Base-by-base conservation (phyloP, 371 early-diverging fungal genomes). In the Mucor piriformis region DNA sequence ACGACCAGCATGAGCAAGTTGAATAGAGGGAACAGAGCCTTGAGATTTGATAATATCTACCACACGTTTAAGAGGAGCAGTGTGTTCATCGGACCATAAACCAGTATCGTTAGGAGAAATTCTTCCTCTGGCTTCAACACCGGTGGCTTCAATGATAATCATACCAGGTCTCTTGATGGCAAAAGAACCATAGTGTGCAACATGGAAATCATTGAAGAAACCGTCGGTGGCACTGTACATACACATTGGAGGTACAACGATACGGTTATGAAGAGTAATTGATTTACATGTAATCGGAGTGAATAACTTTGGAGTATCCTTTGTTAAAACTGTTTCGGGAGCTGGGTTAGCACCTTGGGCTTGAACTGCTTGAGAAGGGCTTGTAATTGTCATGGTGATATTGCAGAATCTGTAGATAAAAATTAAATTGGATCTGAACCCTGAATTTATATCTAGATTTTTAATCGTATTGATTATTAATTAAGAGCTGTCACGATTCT, bases 1-100 rank as follows among this genome's bases (percentile, higher is more conserved):
- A 40, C 94, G 76, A 6, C 95, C 95, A 13, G 93, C 91, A 60
- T 95, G 95, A 2, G 84, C 91, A 12, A 95, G 63, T 63, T 95
- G 95, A 51, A 93, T 79, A 34, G 83, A 91, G 13, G 83, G 60
- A 34, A 82, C 70, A 15, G 76, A 60, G 10, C 88, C 88, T 50
- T 84, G 84, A 8, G 79, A 73, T 54, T 94, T 90, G 46, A 84
- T 67, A 57, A 83, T 73, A 56, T 84, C 78, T 15, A 82, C 88
- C 4, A 94, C 81, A 10, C 82, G 81, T 49, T 74, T 76, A 23
- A 91, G 51, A 4, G 78, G 73, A 0, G 67, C 74, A 18, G 89
- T 83, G n/a, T 95, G 95, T n/a, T 82, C 88, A 61, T 93, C 92
- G 6, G 66, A 79, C 89, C 90, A 95, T 13, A 95, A 43, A 6